Evolutionary conservation across 345 rosid genomes (phyloP).

Genomic region (Capsella bursapastoris): DNA sequence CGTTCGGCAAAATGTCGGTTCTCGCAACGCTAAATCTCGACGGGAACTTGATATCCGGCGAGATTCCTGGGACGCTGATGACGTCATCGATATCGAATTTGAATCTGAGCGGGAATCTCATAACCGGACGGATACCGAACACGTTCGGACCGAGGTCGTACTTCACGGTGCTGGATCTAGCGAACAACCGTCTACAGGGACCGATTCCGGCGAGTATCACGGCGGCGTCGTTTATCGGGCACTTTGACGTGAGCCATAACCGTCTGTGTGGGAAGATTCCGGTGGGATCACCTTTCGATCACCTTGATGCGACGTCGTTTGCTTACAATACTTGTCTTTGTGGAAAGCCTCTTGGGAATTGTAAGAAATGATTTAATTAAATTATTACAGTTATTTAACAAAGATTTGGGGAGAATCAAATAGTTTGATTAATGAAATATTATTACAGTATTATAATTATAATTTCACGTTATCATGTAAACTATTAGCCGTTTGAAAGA

Average conservation of each 20-base stretch:
- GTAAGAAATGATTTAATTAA: constrained; percentile 41
- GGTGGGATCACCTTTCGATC: constrained; percentile 71
- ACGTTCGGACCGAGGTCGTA: constrained; percentile 70
- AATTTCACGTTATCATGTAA: constrained; percentile 21
- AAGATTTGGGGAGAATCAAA: constrained; percentile 18
- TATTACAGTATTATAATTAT: not conserved
- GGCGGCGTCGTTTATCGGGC: constrained; percentile 65
- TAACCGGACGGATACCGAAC: constrained; percentile 73
- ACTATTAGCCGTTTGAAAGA: constrained; percentile 24
- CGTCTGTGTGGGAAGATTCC: constrained; percentile 87
- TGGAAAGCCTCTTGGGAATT: constrained; percentile 75
- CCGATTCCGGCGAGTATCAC: constrained; percentile 60
- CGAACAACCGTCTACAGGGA: constrained; percentile 70
- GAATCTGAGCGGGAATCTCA: constrained; percentile 65
- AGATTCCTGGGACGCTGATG: constrained; percentile 59
- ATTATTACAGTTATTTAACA: not conserved
- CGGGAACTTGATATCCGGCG: constrained; percentile 61
- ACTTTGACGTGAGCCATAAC: constrained; percentile 82
- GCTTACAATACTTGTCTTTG: constrained; percentile 69
- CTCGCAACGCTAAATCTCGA: constrained; percentile 72
- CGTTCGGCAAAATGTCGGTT: constrained; percentile 69
- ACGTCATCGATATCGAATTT: constrained; percentile 71
- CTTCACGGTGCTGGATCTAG: constrained; percentile 74
- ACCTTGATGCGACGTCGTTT: constrained; percentile 67
- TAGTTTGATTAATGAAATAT: not conserved